Conservation (phyloP, 331 rosid species). For the Spiraea crenata region DNA sequence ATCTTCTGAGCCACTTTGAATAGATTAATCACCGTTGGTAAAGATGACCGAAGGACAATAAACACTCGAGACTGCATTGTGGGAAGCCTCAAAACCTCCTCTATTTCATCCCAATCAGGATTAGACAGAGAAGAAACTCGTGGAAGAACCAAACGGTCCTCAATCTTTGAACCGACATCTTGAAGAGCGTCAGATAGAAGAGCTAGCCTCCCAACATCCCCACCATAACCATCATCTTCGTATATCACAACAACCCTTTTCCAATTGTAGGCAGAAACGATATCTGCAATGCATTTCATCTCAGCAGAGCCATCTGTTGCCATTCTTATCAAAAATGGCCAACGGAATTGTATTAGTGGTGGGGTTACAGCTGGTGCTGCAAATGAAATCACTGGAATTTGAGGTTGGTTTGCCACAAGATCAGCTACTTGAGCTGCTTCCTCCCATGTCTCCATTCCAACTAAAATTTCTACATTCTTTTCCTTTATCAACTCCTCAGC, state of each 20-base stretch:
- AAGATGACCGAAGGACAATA: constrained; percentile 22
- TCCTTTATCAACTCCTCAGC: constrained; percentile 20
- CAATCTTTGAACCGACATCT: constrained; percentile 24
- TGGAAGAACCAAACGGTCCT: constrained; percentile 20
- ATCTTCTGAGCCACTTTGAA: constrained; percentile 17
- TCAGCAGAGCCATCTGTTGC: constrained; percentile 3
- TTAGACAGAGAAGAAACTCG: constrained; percentile 11
- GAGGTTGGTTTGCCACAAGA: constrained; percentile 19
- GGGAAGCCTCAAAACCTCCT: constrained; percentile 20
- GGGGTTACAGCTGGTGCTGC: constrained; percentile 12
- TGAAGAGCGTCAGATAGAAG: constrained; percentile 12
- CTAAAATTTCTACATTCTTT: background rate
- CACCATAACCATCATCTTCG: constrained; percentile 22
- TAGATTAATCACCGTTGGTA: constrained; percentile 6
- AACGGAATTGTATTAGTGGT: background rate
- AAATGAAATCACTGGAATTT: constrained; percentile 24
- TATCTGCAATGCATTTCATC: constrained; percentile 20
- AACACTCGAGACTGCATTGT: constrained; percentile 15
- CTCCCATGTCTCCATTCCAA: constrained; percentile 25
- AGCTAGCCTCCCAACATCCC: constrained; percentile 15
- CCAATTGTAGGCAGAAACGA: constrained; percentile 5
- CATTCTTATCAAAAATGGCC: constrained; percentile 23
- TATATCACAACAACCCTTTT: constrained; percentile 9
- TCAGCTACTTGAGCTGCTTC: constrained; percentile 26
- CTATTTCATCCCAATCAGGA: background rate